Evolutionary conservation across 176 grass and related monocot genomes (phyloP).

Genomic region (Musa beccarii): DNA sequence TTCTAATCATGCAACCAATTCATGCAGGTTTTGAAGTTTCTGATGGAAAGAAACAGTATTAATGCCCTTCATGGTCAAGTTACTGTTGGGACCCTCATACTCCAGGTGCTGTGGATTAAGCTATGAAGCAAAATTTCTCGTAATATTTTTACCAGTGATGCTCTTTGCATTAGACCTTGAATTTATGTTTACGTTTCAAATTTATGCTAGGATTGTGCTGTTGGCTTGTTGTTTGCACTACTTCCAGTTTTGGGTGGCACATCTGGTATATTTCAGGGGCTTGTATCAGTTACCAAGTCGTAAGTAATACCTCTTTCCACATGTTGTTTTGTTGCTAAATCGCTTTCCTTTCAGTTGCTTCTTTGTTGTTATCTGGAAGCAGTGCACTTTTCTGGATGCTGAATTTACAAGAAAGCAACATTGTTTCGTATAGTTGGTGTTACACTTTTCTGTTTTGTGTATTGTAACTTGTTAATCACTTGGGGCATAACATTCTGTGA

Average conservation of each 20-base stretch:
- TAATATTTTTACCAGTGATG: neutral
- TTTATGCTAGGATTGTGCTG: conserved; percentile 78
- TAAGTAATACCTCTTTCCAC: conserved; percentile 24
- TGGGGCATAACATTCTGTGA: neutral
- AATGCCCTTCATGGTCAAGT: conserved; percentile 97
- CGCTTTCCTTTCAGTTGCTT: neutral
- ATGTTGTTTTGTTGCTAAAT: neutral
- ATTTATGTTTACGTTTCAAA: neutral
- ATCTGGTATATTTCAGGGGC: conserved; percentile 86
- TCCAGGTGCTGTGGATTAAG: conserved; percentile 52
- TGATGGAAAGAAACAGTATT: conserved; percentile 97
- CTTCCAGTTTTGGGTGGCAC: conserved; percentile 92
- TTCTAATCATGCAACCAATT: neutral
- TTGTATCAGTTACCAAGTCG: conserved; percentile 84
- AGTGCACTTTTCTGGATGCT: no score
- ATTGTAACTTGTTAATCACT: neutral
- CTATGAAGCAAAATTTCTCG: neutral
- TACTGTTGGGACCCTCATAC: conserved; percentile 88
- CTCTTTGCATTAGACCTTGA: neutral
- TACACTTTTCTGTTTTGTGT: neutral
- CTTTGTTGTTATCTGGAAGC: neutral
- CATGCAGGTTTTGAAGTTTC: conserved; percentile 84
- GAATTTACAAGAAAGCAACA: no score
- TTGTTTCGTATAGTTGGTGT: no score
- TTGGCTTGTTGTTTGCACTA: conserved; percentile 94